Percentiles rank a stretch among this genome's conserved stretches.
These are phyloP conservation scores for Pythium volutum DNA, from an alignment of 352 stramenopile species.

Conservation along the genomic window DNA sequence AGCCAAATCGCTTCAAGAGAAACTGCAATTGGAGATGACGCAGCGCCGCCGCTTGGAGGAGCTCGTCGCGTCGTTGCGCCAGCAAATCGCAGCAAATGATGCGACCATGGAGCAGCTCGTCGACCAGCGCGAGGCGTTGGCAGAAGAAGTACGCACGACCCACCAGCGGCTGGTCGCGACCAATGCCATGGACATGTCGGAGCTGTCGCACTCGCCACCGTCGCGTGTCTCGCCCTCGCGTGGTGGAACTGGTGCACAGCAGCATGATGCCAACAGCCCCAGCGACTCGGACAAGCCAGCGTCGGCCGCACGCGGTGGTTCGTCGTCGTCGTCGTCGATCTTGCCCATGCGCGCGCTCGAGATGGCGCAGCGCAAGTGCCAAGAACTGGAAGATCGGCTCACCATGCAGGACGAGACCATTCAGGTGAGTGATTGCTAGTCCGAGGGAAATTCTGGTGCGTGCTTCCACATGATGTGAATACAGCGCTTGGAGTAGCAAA, in stretches of 20 bases:
- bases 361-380: slow-evolving; percentile 68
- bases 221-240: not conserved
- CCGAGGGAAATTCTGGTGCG: not conserved
- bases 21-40: slow-evolving; percentile 48
- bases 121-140: slow-evolving; percentile 74
- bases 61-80: slow-evolving; percentile 56
- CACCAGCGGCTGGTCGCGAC: slow-evolving; percentile 49
- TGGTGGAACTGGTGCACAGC: too few species aligned
- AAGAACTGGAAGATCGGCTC: slow-evolving; percentile 76
- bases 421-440: slow-evolving; percentile 40
- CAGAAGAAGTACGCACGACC: slow-evolving; percentile 61
- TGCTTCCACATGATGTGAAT: not conserved
- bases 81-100: slow-evolving; percentile 65
- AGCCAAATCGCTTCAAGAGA: slow-evolving; percentile 54
- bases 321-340: slow-evolving; percentile 43
- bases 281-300: not conserved
- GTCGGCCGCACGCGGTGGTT: too few species aligned
- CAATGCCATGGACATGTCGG: slow-evolving; percentile 60
- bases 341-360: slow-evolving; percentile 59
- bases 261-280: too few species aligned
- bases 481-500: slow-evolving; percentile 83
- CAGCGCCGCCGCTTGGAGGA: slow-evolving; percentile 63
- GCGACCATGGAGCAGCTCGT: slow-evolving; percentile 55
- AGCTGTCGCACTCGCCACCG: slow-evolving; percentile 42
- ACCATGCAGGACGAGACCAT: slow-evolving; percentile 74